These are phyloP conservation scores for Porodaedalea pini DNA, from an alignment of 1,284 basidiomycete genomes.

Conservation along the genomic window DNA sequence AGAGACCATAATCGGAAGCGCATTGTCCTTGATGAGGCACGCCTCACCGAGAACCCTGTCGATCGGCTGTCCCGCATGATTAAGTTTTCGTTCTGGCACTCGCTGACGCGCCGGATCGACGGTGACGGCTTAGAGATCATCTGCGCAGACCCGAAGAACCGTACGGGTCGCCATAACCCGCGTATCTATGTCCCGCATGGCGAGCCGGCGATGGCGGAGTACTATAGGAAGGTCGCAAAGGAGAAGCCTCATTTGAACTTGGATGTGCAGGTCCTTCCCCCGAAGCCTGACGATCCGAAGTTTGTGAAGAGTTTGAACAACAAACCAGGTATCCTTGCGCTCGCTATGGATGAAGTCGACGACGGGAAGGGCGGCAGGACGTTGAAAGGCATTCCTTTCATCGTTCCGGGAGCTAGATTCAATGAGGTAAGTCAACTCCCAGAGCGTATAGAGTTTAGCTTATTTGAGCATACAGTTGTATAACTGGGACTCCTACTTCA, in stretches of 20 bases:
- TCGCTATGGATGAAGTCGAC: constrained; percentile 93
- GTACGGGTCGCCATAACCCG: constrained; percentile 80
- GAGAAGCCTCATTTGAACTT: constrained; percentile 90
- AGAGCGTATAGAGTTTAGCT: neutral
- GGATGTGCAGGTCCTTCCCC: constrained; percentile 86
- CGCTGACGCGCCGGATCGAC: constrained; percentile 93
- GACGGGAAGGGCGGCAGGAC: constrained; percentile 75
- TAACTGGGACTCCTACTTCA: constrained; percentile 95
- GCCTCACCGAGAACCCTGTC: constrained; percentile 95
- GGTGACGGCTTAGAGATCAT: constrained; percentile 96
- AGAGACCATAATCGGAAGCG: constrained; percentile 92
- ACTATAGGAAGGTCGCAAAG: constrained; percentile 79
- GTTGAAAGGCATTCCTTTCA: constrained; percentile 91
- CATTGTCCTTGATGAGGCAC: constrained; percentile 96
- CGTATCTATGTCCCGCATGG: constrained; percentile 93
- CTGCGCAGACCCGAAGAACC: constrained; percentile 95
- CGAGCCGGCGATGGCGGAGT: constrained; percentile 91
- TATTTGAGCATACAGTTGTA: constrained; percentile 53
- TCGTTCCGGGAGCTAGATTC: constrained; percentile 96
- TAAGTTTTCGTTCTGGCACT: constrained; percentile 97
- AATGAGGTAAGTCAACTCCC: constrained; percentile 77
- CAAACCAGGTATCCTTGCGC: constrained; percentile 89
- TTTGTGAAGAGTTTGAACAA: constrained; percentile 94
- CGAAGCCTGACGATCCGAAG: constrained; percentile 78
- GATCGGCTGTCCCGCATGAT: constrained; percentile 98